phyloP scores from a whole-genome alignment of 345 rosid genomes.

The Gossypium thurberi region DNA sequence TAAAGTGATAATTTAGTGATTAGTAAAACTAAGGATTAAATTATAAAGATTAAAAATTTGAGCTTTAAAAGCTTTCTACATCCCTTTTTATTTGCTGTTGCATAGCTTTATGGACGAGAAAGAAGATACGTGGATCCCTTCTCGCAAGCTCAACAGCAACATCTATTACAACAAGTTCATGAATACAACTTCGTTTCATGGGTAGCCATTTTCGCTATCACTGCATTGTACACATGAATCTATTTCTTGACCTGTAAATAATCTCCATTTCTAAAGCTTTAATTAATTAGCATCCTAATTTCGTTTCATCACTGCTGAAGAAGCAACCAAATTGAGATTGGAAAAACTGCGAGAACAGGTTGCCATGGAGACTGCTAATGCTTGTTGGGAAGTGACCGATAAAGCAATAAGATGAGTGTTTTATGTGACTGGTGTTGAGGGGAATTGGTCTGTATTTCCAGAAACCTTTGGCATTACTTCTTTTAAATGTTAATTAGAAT shows the following conservation, averaged over 20 bases:
- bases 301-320: neutral
- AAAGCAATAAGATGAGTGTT: neutral
- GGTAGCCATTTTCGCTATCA: slow-evolving; percentile 24
- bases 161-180: slow-evolving; percentile 32
- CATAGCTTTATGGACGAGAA: slow-evolving; percentile 48
- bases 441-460: neutral
- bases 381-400: slow-evolving; percentile 10
- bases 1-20: no score
- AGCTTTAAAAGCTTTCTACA: neutral
- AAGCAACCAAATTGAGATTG: neutral
- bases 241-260: neutral
- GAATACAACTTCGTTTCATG: slow-evolving; percentile 38
- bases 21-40: no score
- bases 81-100: neutral
- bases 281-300: neutral
- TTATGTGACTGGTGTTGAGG: neutral
- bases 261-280: neutral
- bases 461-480: neutral
- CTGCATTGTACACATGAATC: slow-evolving; percentile 24
- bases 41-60: no score
- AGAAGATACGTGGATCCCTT: slow-evolving; percentile 28
- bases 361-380: neutral
- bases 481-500: no score
- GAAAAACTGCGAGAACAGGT: neutral
- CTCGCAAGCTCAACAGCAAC: slow-evolving; percentile 28